Conservation (phyloP, 2,329 filamentous ascomycete genomes). For the Penicillium sp. region DNA sequence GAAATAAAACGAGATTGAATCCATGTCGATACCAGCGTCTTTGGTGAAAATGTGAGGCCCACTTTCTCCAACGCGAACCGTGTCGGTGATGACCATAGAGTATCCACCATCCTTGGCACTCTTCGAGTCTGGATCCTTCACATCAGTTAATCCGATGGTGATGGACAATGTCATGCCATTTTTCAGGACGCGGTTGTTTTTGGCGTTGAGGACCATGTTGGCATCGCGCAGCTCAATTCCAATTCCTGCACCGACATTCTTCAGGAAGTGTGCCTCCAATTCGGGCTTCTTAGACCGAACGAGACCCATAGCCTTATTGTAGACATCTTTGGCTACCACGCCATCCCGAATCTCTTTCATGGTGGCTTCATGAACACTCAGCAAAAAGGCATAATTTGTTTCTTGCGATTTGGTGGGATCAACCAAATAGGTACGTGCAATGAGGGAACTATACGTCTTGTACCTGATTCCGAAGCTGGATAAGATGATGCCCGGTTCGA, state of each 20-base stretch:
- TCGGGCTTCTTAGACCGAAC: slow-evolving; percentile 91
- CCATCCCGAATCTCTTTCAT: slow-evolving; percentile 89
- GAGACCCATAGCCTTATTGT: slow-evolving; percentile 75
- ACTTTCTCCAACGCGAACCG: slow-evolving; percentile 73
- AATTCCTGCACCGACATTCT: slow-evolving; percentile 86
- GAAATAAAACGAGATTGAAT: slow-evolving; percentile 97
- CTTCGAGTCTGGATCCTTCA: slow-evolving; percentile 80
- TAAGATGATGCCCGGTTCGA: slow-evolving; percentile 91
- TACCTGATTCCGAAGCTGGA: slow-evolving; percentile 89
- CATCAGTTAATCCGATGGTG: slow-evolving; percentile 82
- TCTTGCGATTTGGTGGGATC: slow-evolving; percentile 97
- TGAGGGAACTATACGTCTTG: slow-evolving; percentile 89
- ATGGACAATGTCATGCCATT: slow-evolving; percentile 97
- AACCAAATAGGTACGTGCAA: slow-evolving; percentile 90
- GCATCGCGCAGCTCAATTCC: slow-evolving; percentile 86
- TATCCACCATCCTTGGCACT: slow-evolving; percentile 88
- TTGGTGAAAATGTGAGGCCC: slow-evolving; percentile 81
- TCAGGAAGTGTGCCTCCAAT: slow-evolving; percentile 89
- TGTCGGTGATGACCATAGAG: slow-evolving; percentile 86
- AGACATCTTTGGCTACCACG: slow-evolving; percentile 80
- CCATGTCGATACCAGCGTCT: slow-evolving; percentile 84
- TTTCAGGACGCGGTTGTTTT: slow-evolving; percentile 77
- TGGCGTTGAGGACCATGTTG: slow-evolving; percentile 78
- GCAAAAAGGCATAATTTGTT: slow-evolving; percentile 84
- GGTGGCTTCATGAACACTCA: slow-evolving; percentile 80